A percentile compares a stretch with the other conserved stretches of the same genome.
These are phyloP conservation scores for Iris macrosiphon DNA, from an alignment of 106 monocot genomes.

Conservation along the genomic window DNA sequence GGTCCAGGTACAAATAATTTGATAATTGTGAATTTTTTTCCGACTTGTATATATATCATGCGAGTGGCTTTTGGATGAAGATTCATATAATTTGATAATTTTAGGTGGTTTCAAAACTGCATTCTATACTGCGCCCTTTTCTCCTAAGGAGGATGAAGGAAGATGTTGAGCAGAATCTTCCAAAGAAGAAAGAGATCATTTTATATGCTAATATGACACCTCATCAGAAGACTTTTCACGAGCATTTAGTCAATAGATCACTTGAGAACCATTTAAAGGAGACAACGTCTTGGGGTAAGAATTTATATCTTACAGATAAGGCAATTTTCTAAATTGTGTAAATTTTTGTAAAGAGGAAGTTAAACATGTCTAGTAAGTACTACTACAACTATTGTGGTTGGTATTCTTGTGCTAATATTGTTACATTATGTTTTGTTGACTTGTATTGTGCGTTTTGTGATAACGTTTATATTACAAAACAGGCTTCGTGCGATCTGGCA, in stretches of 20 bases:
- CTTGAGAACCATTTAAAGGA: conserved; percentile 57
- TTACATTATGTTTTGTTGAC: no score
- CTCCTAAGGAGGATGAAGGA: conserved; percentile 86
- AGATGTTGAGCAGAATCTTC: conserved; percentile 93
- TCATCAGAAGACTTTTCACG: conserved; percentile 71
- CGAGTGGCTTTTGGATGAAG: not conserved
- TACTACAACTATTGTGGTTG: no score
- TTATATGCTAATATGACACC: conserved; percentile 92
- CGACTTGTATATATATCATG: no score
- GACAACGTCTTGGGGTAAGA: no score
- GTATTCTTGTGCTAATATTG: no score
- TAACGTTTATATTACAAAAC: conserved; percentile 8
- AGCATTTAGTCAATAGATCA: conserved; percentile 69
- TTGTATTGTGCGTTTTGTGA: no score
- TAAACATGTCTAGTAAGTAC: no score
- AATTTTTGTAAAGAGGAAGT: no score
- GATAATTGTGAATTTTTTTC: no score
- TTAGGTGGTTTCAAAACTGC: conserved; percentile 85
- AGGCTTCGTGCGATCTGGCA: conserved; percentile 52
- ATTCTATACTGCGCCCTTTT: conserved; percentile 91
- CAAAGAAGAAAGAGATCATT: conserved; percentile 94
- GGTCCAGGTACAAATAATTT: conserved; percentile 83
- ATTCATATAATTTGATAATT: not conserved
- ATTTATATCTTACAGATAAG: no score
- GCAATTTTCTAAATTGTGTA: no score